These are phyloP conservation scores for Mycena rosella DNA, from an alignment of 768 basidiomycete species.

Conservation along the genomic window DNA sequence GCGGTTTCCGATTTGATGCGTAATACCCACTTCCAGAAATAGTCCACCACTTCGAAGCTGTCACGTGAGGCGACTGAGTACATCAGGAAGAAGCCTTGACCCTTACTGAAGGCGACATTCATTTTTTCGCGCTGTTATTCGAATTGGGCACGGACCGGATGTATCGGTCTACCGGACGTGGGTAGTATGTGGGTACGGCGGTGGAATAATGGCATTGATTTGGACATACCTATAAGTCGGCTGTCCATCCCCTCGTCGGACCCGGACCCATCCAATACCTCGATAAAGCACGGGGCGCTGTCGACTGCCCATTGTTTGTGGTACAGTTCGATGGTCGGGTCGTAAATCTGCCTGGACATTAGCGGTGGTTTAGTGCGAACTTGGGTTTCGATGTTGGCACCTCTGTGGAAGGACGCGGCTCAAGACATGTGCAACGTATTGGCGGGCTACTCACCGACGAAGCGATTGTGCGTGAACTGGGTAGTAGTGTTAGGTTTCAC, in stretches of 20 bases:
- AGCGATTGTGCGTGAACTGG: neutral
- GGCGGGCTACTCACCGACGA: neutral
- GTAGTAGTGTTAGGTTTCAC: neutral
- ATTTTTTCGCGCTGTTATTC: constrained; percentile 59
- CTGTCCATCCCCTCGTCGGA: too few relatives aligned
- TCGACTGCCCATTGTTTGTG: neutral
- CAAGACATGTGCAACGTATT: too few relatives aligned
- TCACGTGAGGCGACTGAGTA: constrained; percentile 94
- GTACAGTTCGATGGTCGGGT: neutral
- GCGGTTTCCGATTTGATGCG: constrained; percentile 87
- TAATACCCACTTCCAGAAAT: constrained; percentile 89
- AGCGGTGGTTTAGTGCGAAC: too few relatives aligned
- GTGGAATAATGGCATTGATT: too few relatives aligned
- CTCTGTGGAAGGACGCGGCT: too few relatives aligned
- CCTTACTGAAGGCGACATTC: constrained; percentile 98
- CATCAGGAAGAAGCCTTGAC: constrained; percentile 91
- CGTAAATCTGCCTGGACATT: neutral
- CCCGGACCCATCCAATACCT: neutral
- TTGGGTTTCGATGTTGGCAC: too few relatives aligned
- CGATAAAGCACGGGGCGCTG: neutral
- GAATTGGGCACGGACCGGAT: neutral
- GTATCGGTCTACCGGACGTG: neutral
- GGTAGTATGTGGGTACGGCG: too few relatives aligned
- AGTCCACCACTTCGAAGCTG: constrained; percentile 89
- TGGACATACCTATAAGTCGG: too few relatives aligned